Evolutionary conservation across 768 basidiomycete genomes (phyloP).

Genomic region (Leucosporidium yakuticum): DNA sequence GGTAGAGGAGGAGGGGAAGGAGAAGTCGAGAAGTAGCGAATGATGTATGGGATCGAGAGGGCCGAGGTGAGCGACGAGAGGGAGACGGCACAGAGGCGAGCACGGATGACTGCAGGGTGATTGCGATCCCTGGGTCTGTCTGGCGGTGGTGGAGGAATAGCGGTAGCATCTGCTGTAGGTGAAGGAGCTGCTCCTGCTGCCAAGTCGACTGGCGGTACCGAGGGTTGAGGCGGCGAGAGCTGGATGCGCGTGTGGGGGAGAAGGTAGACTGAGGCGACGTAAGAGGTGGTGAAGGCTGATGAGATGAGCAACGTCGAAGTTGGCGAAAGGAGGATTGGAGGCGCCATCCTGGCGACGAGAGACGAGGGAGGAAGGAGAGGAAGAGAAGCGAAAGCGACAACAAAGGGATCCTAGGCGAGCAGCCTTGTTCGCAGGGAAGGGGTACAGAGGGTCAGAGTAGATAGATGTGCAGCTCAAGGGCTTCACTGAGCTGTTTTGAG

Average conservation of each 20-base stretch:
- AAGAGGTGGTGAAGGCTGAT: constrained; percentile 56
- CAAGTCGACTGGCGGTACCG: constrained; percentile 33
- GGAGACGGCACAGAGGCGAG: constrained; percentile 63
- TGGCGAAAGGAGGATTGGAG: background rate
- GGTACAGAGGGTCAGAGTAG: no score
- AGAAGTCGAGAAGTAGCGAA: background rate
- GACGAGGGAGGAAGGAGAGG: background rate
- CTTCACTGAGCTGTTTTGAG: no score
- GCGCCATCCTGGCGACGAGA: no score
- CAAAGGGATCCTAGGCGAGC: no score
- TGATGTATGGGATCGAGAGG: constrained; percentile 16
- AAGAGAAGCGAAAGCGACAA: no score
- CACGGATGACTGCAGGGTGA: constrained; percentile 76
- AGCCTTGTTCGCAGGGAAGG: no score
- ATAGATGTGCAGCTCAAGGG: no score
- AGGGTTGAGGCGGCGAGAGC: constrained; percentile 43
- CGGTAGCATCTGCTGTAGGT: constrained; percentile 39
- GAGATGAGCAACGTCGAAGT: constrained; percentile 46
- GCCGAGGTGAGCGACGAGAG: constrained; percentile 26
- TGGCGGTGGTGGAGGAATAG: background rate
- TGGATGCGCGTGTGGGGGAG: constrained; percentile 59
- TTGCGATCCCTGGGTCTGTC: constrained; percentile 57
- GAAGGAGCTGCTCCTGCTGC: constrained; percentile 36
- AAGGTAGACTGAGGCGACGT: constrained; percentile 79
- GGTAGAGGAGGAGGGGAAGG: background rate